phyloP scores from a whole-genome alignment of 352 stramenopile genomes.

The Vaucheria bursata region DNA sequence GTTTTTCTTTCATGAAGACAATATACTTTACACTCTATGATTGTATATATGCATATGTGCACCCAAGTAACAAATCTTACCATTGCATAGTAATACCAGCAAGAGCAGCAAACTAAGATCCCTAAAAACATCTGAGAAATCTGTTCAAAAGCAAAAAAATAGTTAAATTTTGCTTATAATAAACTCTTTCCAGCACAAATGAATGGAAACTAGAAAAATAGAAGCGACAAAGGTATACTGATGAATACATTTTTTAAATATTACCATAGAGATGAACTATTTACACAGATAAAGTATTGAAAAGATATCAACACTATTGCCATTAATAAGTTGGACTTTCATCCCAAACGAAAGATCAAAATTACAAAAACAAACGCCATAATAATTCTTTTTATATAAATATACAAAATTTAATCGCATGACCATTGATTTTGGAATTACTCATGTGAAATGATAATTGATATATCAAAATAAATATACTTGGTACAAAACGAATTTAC shows the following conservation, averaged over 20 bases:
- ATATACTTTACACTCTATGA: neutral
- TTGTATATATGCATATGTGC: conserved; percentile 2
- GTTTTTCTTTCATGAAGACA: neutral
- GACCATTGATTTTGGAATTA: too few relatives aligned
- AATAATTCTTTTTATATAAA: too few relatives aligned
- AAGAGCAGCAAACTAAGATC: conserved; percentile 38
- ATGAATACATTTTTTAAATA: neutral
- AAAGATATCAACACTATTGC: neutral
- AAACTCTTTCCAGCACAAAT: too few relatives aligned
- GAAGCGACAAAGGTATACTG: neutral
- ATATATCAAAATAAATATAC: too few relatives aligned
- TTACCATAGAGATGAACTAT: neutral
- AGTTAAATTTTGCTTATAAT: neutral
- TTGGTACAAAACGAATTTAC: too few relatives aligned
- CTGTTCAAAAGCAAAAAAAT: conserved; percentile 51
- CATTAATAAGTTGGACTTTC: neutral
- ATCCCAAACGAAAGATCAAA: neutral
- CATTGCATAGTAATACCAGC: conserved; percentile 34
- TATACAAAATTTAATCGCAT: too few relatives aligned
- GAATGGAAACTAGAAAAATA: neutral
- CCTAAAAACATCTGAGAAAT: conserved; percentile 70
- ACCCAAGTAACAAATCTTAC: too few relatives aligned
- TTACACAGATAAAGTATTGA: neutral
- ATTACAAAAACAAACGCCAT: neutral
- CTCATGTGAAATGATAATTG: too few relatives aligned